A percentile compares a stretch with the other conserved stretches of the same genome.
Evolutionary conservation across 148 eudicot genomes (phyloP).

Genomic region (Polygonum maritimum): DNA sequence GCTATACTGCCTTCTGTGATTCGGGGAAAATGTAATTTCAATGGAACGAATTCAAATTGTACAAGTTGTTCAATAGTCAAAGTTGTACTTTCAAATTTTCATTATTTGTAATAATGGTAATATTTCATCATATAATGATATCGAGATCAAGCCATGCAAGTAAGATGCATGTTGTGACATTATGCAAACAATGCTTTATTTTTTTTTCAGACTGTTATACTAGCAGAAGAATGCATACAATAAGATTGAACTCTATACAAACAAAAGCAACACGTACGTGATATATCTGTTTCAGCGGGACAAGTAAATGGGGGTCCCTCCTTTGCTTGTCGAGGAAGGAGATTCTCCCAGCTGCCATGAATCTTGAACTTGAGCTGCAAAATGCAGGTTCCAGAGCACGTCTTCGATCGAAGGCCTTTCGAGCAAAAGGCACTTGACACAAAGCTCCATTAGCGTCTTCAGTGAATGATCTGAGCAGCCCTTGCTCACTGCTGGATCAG

Average conservation of each 20-base stretch:
- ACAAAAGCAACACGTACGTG: not conserved
- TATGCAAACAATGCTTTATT: not conserved
- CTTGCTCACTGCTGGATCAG: slow-evolving; percentile 57
- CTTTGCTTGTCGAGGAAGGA: slow-evolving; percentile 4
- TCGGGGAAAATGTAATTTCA: not conserved
- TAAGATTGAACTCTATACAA: not conserved
- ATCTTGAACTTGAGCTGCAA: slow-evolving; percentile 63
- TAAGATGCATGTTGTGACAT: not conserved
- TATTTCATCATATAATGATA: too few species aligned
- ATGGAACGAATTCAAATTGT: not conserved
- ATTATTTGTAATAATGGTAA: not conserved
- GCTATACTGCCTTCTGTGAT: not conserved
- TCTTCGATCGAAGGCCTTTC: slow-evolving; percentile 70
- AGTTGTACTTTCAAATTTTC: not conserved
- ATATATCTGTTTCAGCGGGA: not conserved
- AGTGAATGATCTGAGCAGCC: slow-evolving; percentile 58
- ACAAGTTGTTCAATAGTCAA: not conserved
- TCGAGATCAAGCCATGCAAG: too few species aligned
- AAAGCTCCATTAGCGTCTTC: slow-evolving; percentile 53
- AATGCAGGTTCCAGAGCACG: slow-evolving; percentile 69
- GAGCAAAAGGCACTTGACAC: slow-evolving; percentile 39
- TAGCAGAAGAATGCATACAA: not conserved
- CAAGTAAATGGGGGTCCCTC: slow-evolving; percentile 1
- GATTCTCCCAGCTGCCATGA: slow-evolving; percentile 24
- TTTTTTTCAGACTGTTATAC: too few species aligned